Evolutionary conservation across 148 eudicot species (phyloP), one percentile per base, ranked within the genome.

Genomic region (Nepenthes mirabilis): DNA sequence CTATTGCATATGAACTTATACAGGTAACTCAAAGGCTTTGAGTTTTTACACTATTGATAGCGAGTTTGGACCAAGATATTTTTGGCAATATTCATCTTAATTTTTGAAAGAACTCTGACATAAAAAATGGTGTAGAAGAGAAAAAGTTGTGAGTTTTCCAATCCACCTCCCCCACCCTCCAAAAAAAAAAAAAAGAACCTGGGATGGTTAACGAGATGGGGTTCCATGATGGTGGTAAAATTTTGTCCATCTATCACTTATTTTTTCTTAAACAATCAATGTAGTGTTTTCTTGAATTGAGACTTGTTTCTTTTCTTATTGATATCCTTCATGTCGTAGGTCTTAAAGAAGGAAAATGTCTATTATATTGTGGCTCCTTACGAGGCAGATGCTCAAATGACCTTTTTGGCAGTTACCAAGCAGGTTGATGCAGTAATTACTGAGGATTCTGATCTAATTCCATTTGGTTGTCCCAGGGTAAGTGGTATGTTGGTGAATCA

Each of bases 351-450:
- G 71, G 91, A 93, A 75, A 79, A 83, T 51, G 72, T 93, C 47
- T 34, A 67, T 61, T 93, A 82, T 56, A 65, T 89, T 57, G 99
- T 89, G 63, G 99, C 99, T 66, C 99, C 99, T 45, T 93, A 93
- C 60, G 99, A 93, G 78, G 99, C 99, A 66, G 99, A 93, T 77
- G 99, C 99, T 34, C 99, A 93, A 72, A 89, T 89, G 97, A 75
- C 99, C 47, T 93, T 84, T 77, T 65, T 89, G 79, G 95, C 99
- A 14, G 66, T 78, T 66, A 84, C 68, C 77, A 84, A 78, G 50
- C 84, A 75, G 63, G 99, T 93, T 65, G 97, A 93, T 66, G 99
- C 97, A 48, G 90, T 93, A 12, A 86, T 89, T 47, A 89, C 95
- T 9, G 99, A 93, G 77, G 99, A 93, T 73, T 93, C 99, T 2